Evolutionary conservation across 495 filamentous ascomycete species (phyloP).

Genomic region (Pseudomonodictys pantanalensis): DNA sequence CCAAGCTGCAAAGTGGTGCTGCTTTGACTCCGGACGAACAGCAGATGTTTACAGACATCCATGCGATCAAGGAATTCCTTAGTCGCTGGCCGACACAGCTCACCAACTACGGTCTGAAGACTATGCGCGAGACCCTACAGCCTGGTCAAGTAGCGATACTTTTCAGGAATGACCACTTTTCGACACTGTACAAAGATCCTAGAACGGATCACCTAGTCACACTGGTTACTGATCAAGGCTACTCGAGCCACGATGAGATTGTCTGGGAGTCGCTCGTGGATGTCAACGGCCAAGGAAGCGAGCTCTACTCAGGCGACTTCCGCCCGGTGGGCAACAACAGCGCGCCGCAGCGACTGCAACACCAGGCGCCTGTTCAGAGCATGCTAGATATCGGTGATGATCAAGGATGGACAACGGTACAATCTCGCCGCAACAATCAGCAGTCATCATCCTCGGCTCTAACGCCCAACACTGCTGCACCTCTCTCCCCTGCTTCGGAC

Average conservation of each 20-base stretch:
- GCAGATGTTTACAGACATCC: slow-evolving; percentile 71
- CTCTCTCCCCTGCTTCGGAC: slow-evolving; percentile 17
- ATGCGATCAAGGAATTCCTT: slow-evolving; percentile 77
- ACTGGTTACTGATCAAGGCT: slow-evolving; percentile 89
- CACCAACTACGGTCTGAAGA: slow-evolving; percentile 73
- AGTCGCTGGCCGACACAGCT: slow-evolving; percentile 78
- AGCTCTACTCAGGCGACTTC: slow-evolving; percentile 90
- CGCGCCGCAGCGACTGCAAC: slow-evolving; percentile 6
- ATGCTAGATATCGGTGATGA: slow-evolving; percentile 35
- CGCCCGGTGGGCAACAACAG: slow-evolving; percentile 64
- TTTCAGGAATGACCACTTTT: slow-evolving; percentile 96
- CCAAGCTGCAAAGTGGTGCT: slow-evolving; percentile 58
- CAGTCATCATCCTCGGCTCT: slow-evolving; percentile 8
- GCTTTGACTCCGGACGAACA: slow-evolving; percentile 58
- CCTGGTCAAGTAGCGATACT: slow-evolving; percentile 81
- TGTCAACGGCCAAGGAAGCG: slow-evolving; percentile 75
- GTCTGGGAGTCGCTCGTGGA: slow-evolving; percentile 95
- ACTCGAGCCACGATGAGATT: slow-evolving; percentile 81
- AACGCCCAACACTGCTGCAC: slow-evolving; percentile 3
- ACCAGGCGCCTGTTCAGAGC: slow-evolving; percentile 30
- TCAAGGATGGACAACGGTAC: slow-evolving; percentile 44
- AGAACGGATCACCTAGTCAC: slow-evolving; percentile 66
- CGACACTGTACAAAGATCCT: slow-evolving; percentile 81
- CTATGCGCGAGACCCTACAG: slow-evolving; percentile 60
- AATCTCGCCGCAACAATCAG: slow-evolving; percentile 14